Evolutionary conservation across 176 grass and related monocot species (phyloP).

Genomic region (Metroxylon sagu): DNA sequence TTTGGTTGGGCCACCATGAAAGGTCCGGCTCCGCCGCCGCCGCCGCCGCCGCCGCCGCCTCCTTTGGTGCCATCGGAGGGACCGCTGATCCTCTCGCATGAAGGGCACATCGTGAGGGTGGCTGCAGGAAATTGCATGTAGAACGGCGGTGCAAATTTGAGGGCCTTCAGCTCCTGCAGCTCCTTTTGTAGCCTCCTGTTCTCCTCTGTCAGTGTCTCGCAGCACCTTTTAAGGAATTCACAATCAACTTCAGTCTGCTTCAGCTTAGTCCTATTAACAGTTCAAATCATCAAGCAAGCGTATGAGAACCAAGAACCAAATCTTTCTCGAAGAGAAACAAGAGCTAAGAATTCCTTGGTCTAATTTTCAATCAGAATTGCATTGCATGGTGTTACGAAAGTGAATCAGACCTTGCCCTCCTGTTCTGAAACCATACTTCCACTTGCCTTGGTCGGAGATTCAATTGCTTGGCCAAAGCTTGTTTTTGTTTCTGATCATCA

Average conservation of each 20-base stretch:
- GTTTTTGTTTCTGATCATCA: constrained; percentile 86
- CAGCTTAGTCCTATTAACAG: constrained; percentile 70
- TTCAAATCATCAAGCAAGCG: too few species aligned
- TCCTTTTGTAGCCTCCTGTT: constrained; percentile 79
- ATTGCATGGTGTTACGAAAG: too few species aligned
- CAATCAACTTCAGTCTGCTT: constrained; percentile 95
- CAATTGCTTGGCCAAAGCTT: constrained; percentile 79
- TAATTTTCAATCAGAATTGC: too few species aligned
- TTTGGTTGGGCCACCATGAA: constrained; percentile 8
- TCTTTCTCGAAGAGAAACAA: too few species aligned
- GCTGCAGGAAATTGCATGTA: constrained; percentile 74
- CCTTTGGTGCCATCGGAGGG: constrained; percentile 22
- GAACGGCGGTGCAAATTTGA: constrained; percentile 22
- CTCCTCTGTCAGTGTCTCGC: constrained; percentile 82
- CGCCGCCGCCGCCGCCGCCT: constrained; percentile 29
- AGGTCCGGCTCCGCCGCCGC: constrained; percentile 30
- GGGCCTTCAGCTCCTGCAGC: constrained; percentile 49
- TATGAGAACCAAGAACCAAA: too few species aligned
- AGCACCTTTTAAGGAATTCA: constrained; percentile 83
- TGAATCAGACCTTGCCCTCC: constrained; percentile 65
- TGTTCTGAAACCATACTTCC: constrained; percentile 99
- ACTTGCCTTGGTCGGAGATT: constrained; percentile 93
- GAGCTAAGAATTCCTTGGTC: too few species aligned
- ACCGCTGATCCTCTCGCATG: constrained; percentile 61
- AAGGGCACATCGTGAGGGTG: constrained; percentile 66